Conservation (phyloP, 2,329 filamentous ascomycete species). For the Arthrinium phaeospermum region DNA sequence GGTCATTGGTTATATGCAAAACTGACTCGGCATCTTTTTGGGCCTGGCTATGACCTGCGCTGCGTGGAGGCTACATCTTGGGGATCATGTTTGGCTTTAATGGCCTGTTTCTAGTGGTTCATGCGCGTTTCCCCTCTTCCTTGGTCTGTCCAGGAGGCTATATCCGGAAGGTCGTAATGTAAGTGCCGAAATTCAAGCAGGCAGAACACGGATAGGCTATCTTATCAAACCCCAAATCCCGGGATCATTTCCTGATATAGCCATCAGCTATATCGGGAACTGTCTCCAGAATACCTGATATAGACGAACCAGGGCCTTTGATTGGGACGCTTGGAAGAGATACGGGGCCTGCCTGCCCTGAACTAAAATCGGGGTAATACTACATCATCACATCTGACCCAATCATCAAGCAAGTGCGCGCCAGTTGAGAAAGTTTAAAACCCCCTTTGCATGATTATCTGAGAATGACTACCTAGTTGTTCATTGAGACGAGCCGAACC, state of each 20-base stretch:
- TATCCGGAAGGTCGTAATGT: constrained; percentile 3
- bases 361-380: background rate
- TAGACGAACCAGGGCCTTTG: background rate
- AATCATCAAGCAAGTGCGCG: background rate
- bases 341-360: background rate
- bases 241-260: background rate
- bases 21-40: background rate
- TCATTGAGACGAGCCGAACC: background rate
- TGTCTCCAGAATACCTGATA: background rate
- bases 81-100: background rate
- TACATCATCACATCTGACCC: background rate
- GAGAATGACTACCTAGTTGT: too few species aligned
- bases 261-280: background rate
- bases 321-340: background rate
- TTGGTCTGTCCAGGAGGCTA: background rate
- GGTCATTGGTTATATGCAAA: background rate
- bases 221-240: background rate
- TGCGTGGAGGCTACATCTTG: background rate
- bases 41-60: background rate
- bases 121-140: background rate
- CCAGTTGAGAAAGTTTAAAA: background rate
- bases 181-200: background rate
- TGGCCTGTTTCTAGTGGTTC: too few species aligned
- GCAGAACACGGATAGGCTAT: background rate
- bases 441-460: background rate